A percentile compares a stretch with the other conserved stretches of the same genome.
These are phyloP conservation scores for Phytophthora foliorum DNA, from an alignment of 352 stramenopile species.

Conservation along the genomic window DNA sequence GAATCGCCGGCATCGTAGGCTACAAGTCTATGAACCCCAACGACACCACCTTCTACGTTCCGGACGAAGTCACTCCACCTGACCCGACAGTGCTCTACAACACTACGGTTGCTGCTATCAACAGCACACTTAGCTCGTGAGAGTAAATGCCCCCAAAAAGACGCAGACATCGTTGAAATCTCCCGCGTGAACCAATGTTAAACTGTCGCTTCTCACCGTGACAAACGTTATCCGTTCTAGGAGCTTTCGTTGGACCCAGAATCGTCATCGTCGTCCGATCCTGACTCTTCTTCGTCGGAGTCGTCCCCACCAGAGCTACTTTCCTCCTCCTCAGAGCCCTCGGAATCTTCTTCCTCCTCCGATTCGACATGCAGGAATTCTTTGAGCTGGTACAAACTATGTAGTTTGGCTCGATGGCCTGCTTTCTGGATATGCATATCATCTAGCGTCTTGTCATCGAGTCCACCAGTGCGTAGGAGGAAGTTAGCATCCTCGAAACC, in stretches of 20 bases:
- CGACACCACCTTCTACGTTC: conserved; percentile 86
- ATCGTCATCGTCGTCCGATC: conserved; percentile 33
- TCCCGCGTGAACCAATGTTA: conserved; percentile 22
- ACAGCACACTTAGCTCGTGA: conserved; percentile 55
- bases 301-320: conserved; percentile 19
- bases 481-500: conserved; percentile 81
- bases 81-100: conserved; percentile 83
- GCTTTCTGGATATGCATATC: conserved; percentile 72
- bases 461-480: conserved; percentile 45
- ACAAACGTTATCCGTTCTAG: conserved; percentile 3
- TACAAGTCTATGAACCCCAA: conserved; percentile 86
- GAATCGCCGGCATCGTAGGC: conserved; percentile 84
- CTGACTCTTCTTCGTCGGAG: conserved; percentile 30
- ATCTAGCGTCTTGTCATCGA: conserved; percentile 64
- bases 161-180: conserved; percentile 15
- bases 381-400: conserved; percentile 69
- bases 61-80: conserved; percentile 85
- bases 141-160: background rate
- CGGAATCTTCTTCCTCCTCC: conserved; percentile 37
- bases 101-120: conserved; percentile 73
- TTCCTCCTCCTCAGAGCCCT: conserved; percentile 37
- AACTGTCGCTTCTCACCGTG: conserved; percentile 1
- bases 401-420: conserved; percentile 77
- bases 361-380: conserved; percentile 53
- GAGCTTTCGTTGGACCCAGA: conserved; percentile 36